These are phyloP conservation scores for Arachnopeziza araneosa DNA, from an alignment of 2,329 filamentous ascomycete species.

Conservation along the genomic window DNA sequence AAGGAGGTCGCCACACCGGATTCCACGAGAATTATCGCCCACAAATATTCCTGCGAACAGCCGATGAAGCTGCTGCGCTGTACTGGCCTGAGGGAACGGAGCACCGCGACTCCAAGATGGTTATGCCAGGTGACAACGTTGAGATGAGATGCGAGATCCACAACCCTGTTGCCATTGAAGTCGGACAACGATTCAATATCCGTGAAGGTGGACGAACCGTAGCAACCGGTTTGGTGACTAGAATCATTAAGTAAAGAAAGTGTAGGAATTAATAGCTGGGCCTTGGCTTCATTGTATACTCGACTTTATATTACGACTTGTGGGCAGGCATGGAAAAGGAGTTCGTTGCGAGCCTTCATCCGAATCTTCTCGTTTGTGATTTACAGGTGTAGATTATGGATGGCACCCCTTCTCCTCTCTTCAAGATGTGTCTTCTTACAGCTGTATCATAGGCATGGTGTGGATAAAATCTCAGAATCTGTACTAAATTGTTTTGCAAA, in stretches of 20 bases:
- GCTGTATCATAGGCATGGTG: not conserved
- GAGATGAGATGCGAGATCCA: constrained; percentile 91
- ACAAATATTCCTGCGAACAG: constrained; percentile 92
- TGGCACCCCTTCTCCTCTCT: not conserved
- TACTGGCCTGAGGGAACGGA: constrained; percentile 81
- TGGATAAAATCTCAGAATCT: not conserved
- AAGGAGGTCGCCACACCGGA: constrained; percentile 93
- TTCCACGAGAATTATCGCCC: constrained; percentile 96
- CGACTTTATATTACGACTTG: constrained; percentile 14
- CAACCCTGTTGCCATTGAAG: constrained; percentile 80
- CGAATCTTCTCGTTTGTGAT: not conserved
- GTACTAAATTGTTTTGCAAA: not conserved
- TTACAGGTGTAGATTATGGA: not conserved
- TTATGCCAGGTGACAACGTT: constrained; percentile 98
- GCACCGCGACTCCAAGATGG: constrained; percentile 67
- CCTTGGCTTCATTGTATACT: constrained; percentile 18
- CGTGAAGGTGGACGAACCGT: constrained; percentile 92
- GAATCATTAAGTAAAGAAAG: constrained; percentile 40
- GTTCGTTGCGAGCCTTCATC: constrained; percentile 4
- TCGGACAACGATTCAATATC: constrained; percentile 94
- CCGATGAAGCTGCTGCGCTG: constrained; percentile 72
- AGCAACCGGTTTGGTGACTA: constrained; percentile 76
- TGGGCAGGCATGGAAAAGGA: constrained; percentile 21
- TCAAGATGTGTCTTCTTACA: not conserved
- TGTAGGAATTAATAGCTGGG: constrained; percentile 9